A percentile compares a stretch with the other conserved stretches of the same genome.
Conservation (phyloP, 345 rosid genomes). For the Syzygium aromaticum region DNA sequence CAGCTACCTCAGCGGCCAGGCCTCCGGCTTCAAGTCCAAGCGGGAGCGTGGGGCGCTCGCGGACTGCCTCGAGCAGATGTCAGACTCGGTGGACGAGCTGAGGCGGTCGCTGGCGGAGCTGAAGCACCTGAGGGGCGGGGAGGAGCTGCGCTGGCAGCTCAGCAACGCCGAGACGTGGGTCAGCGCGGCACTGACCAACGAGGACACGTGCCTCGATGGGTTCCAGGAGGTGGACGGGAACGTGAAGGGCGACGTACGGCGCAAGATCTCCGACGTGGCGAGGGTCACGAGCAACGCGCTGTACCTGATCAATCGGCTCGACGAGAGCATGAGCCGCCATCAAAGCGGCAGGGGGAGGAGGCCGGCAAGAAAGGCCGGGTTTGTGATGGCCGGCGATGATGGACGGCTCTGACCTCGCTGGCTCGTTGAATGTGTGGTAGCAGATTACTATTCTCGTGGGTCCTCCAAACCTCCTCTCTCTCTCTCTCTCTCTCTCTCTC, state of each 20-base stretch:
- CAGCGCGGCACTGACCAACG: conserved; percentile 75
- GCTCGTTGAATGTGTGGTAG: background rate
- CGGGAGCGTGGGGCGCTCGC: conserved; percentile 38
- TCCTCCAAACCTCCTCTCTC: background rate
- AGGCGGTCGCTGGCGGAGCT: conserved; percentile 40
- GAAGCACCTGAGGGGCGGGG: conserved; percentile 42
- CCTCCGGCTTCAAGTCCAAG: conserved; percentile 5
- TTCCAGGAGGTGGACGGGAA: conserved; percentile 34
- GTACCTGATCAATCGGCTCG: conserved; percentile 65
- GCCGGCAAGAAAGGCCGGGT: background rate
- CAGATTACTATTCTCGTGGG: background rate
- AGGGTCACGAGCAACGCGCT: conserved; percentile 79
- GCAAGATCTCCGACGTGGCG: conserved; percentile 50
- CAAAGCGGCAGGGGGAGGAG: background rate
- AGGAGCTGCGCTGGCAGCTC: conserved; percentile 51
- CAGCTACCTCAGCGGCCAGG: conserved; percentile 15
- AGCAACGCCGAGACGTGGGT: conserved; percentile 84
- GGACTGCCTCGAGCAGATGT: conserved; percentile 75
- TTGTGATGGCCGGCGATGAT: background rate
- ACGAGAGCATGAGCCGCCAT: conserved; percentile 7
- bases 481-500: background rate
- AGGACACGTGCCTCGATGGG: conserved; percentile 90
- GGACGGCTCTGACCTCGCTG: background rate
- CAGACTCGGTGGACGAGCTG: conserved; percentile 61
- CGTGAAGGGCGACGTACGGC: conserved; percentile 33